These are phyloP conservation scores for Tricladium varicosporioides DNA, from an alignment of 2,329 filamentous ascomycete genomes.

Conservation along the genomic window DNA sequence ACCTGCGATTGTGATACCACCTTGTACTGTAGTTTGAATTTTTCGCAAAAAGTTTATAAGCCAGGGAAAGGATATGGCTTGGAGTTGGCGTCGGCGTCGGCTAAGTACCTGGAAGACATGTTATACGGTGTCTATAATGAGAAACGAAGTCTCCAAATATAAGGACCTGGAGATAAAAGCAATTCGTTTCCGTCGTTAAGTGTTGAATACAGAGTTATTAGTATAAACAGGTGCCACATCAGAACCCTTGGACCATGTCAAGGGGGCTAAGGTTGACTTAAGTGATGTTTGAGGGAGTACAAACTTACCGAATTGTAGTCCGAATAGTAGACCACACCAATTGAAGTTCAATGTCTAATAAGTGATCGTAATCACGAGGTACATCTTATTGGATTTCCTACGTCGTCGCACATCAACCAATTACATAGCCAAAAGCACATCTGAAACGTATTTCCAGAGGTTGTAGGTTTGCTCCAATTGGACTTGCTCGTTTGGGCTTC, in stretches of 20 bases:
- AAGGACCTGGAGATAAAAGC: too few species aligned
- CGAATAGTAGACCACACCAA: neutral
- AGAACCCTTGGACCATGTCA: too few species aligned
- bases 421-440: constrained; percentile 9
- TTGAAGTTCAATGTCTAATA: neutral
- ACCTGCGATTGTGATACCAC: constrained; percentile 22
- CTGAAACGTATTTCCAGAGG: constrained; percentile 8
- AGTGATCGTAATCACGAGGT: constrained; percentile 2
- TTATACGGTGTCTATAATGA: too few species aligned
- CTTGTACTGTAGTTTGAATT: constrained; percentile 20
- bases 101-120: too few species aligned
- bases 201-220: too few species aligned
- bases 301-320: neutral
- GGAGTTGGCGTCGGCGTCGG: too few species aligned
- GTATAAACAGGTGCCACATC: too few species aligned
- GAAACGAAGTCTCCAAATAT: too few species aligned
- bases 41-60: constrained; percentile 9
- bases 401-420: constrained; percentile 2
- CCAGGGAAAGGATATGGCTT: neutral
- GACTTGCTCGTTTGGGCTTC: neutral
- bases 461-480: neutral
- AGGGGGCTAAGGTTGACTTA: too few species aligned
- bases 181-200: too few species aligned
- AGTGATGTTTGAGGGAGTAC: neutral
- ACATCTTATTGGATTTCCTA: constrained; percentile 2